These are phyloP conservation scores for Paecilomyces variotii DNA, from an alignment of 2,329 filamentous ascomycete species.

Conservation along the genomic window DNA sequence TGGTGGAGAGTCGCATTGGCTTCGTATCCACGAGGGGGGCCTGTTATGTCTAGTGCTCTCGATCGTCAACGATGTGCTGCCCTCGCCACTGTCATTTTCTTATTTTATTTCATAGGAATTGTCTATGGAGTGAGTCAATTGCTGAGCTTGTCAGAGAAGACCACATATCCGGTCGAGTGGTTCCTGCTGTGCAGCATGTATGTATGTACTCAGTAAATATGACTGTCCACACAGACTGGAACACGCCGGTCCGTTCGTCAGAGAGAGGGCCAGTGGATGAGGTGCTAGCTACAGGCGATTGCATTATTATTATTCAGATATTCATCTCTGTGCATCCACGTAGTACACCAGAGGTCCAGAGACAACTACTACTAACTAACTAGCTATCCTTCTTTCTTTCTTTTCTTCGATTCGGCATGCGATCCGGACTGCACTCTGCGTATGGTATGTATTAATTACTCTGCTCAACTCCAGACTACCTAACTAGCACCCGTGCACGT, in stretches of 20 bases:
- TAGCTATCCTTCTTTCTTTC: no score
- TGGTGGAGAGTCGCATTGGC: neutral
- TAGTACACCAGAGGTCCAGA: neutral
- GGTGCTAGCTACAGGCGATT: neutral
- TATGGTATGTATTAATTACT: no score
- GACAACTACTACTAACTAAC: no score
- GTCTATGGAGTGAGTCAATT: no score
- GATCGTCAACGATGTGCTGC: neutral
- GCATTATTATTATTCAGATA: neutral
- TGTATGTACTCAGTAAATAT: neutral
- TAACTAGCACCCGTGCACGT: neutral
- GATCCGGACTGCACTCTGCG: no score
- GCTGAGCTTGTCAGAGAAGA: neutral
- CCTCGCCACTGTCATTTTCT: neutral
- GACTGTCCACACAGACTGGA: neutral
- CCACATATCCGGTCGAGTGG: neutral
- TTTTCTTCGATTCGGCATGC: no score
- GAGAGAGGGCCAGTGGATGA: neutral
- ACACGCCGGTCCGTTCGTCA: neutral
- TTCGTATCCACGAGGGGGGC: neutral
- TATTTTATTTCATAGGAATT: no score
- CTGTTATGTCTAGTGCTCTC: neutral
- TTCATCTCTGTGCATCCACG: neutral
- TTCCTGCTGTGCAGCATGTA: neutral
- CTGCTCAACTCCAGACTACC: no score